These are phyloP conservation scores for Cyclospora cayetanensis DNA, from an alignment of 169 alveolate species.

Conservation along the genomic window DNA sequence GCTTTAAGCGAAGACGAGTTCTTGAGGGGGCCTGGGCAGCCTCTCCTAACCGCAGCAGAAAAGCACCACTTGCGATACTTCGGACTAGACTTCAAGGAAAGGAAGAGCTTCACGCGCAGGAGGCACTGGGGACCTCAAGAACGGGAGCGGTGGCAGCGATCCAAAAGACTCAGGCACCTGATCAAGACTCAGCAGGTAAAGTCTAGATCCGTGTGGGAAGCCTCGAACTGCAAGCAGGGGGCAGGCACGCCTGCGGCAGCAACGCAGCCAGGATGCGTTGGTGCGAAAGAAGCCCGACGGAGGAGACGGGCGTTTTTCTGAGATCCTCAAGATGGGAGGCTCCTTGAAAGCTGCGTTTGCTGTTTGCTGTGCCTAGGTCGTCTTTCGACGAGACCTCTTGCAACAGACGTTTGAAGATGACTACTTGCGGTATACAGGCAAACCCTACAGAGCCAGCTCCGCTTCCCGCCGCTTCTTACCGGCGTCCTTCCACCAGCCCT, in stretches of 20 bases:
- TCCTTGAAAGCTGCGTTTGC: neutral
- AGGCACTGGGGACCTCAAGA: slow-evolving; percentile 15
- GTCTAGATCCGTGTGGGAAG: too few species aligned
- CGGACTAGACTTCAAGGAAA: slow-evolving; percentile 17
- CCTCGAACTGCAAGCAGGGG: too few species aligned
- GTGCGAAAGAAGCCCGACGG: neutral
- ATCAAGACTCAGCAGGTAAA: slow-evolving; percentile 24
- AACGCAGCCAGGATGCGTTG: too few species aligned
- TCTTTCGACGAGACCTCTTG: neutral
- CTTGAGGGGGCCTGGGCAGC: slow-evolving; percentile 45
- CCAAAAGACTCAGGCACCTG: slow-evolving; percentile 1
- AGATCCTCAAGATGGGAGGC: neutral
- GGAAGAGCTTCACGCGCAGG: slow-evolving; percentile 1
- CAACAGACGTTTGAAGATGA: neutral
- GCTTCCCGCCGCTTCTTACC: too few species aligned
- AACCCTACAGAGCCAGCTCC: too few species aligned
- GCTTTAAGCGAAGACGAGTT: slow-evolving; percentile 28
- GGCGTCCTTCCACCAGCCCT: too few species aligned
- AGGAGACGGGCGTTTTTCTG: neutral
- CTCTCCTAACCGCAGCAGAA: neutral
- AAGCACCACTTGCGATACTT: neutral
- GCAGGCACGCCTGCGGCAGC: too few species aligned
- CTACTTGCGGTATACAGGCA: too few species aligned
- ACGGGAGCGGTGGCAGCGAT: slow-evolving; percentile 18
- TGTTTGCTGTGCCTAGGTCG: neutral